Evolutionary conservation across 768 basidiomycete species (phyloP).

Genomic region (Rhizopogon vulgaris): DNA sequence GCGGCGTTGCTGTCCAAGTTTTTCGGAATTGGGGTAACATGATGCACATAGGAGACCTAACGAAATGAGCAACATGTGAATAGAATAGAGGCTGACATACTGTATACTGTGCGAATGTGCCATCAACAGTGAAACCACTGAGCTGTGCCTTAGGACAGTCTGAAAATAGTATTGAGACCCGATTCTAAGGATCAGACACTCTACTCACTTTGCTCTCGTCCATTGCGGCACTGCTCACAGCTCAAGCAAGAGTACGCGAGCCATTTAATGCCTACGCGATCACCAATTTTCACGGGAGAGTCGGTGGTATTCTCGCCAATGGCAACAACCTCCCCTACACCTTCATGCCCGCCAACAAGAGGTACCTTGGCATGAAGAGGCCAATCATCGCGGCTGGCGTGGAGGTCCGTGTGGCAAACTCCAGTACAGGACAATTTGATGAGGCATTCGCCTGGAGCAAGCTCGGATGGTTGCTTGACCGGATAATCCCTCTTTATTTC

Average conservation of each 20-base stretch:
- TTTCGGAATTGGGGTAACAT: slow-evolving; percentile 79
- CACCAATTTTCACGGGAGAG: slow-evolving; percentile 65
- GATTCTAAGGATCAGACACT: neutral
- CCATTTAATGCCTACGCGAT: slow-evolving; percentile 84
- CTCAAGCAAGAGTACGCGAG: slow-evolving; percentile 66
- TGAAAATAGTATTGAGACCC: slow-evolving; percentile 14
- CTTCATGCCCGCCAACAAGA: slow-evolving; percentile 81
- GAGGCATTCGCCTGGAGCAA: slow-evolving; percentile 66
- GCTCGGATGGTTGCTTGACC: slow-evolving; percentile 49
- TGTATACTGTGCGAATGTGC: slow-evolving; percentile 69
- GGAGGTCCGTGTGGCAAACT: slow-evolving; percentile 85
- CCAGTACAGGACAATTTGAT: slow-evolving; percentile 73
- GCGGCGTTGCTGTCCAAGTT: slow-evolving; percentile 57
- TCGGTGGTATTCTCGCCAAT: slow-evolving; percentile 58
- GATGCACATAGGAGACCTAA: slow-evolving; percentile 61
- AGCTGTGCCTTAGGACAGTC: slow-evolving; percentile 55
- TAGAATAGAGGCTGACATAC: slow-evolving; percentile 27
- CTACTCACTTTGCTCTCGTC: slow-evolving; percentile 68
- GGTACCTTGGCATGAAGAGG: slow-evolving; percentile 60
- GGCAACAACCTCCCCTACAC: slow-evolving; percentile 76
- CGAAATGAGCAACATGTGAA: neutral
- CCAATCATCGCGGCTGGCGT: slow-evolving; percentile 76
- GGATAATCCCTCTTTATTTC: slow-evolving; percentile 39
- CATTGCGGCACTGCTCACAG: slow-evolving; percentile 73
- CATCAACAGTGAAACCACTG: slow-evolving; percentile 72